Evolutionary conservation across 345 rosid species (phyloP), one percentile per base, ranked within the genome.

Genomic region (Microthlaspi erraticum): DNA sequence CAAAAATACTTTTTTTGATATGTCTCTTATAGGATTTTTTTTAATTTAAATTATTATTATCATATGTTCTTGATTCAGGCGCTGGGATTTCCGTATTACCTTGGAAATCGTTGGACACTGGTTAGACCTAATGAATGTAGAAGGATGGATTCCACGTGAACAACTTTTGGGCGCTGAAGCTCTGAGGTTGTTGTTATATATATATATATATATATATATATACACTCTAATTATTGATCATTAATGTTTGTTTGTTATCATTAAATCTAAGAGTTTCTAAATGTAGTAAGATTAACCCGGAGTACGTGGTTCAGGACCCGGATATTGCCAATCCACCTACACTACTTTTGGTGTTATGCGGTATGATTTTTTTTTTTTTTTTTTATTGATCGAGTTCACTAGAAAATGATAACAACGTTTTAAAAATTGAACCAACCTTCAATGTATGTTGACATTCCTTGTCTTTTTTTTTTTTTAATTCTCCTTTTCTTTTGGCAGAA

Each of bases 101-200:
- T 79, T 91, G 94, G 98, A 93, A 76, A 91, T 91, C 9, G 45
- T 93, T 81, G 96, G 97, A 55, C 89, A 91, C 77, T 93, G 97
- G 98, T 85, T 93, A 81, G 97, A 93, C 74, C 70, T 93, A 66
- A 87, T 93, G 87, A 93, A 93, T 51, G 74, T 88, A n/a, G 97
- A 91, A 66, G 97, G 98, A 60, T 91, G 98, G 98, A 91, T 93
- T 79, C 98, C 98, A 1, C 88, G 95, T 16, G 98, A 93, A 75
- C 96, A 91, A 81, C 16, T 72, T 57, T 71, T 91, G 54, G 98
- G 96, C 38, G 85, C 84, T 78, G 98, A 93, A 85, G 97, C 98
- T 64, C 80, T 82, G 63, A 93, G 97, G 96, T 93, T 23, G 26
- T 23, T 70, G 20, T 33, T 54, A 23, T 23, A 1, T 4, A 2